Evolutionary conservation across 768 basidiomycete species (phyloP).

Genomic region (Leccinum uliginosum): DNA sequence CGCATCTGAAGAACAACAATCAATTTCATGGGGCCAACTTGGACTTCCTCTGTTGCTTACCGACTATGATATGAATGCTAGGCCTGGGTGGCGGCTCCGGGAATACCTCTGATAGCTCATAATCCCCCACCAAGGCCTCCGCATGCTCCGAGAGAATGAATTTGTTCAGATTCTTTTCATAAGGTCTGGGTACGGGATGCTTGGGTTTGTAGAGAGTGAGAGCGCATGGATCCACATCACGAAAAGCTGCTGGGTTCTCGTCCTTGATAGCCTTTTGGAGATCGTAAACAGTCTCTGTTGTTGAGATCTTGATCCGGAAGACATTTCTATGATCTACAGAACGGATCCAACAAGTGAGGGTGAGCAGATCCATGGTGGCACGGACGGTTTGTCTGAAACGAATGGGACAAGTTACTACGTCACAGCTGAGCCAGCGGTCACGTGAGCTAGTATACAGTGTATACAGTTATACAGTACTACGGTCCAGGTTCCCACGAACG

Average conservation of each 20-base stretch:
- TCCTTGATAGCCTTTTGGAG: neutral
- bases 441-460: too few relatives aligned
- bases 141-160: neutral
- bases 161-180: neutral
- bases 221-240: too few relatives aligned
- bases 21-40: neutral
- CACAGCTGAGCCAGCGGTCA: too few relatives aligned
- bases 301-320: neutral
- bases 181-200: neutral
- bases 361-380: too few relatives aligned
- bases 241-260: neutral
- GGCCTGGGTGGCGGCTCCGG: neutral
- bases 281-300: neutral
- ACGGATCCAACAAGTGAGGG: too few relatives aligned
- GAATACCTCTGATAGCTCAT: neutral
- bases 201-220: neutral
- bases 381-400: too few relatives aligned
- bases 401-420: too few relatives aligned
- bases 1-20: neutral
- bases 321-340: too few relatives aligned
- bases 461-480: too few relatives aligned
- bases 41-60: neutral
- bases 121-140: neutral
- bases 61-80: neutral
- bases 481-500: too few relatives aligned